A percentile compares a stretch with the other conserved stretches of the same genome.
These are phyloP conservation scores for Pseudomicrostroma phylloplanum DNA, from an alignment of 1,284 basidiomycete species.

Conservation along the genomic window DNA sequence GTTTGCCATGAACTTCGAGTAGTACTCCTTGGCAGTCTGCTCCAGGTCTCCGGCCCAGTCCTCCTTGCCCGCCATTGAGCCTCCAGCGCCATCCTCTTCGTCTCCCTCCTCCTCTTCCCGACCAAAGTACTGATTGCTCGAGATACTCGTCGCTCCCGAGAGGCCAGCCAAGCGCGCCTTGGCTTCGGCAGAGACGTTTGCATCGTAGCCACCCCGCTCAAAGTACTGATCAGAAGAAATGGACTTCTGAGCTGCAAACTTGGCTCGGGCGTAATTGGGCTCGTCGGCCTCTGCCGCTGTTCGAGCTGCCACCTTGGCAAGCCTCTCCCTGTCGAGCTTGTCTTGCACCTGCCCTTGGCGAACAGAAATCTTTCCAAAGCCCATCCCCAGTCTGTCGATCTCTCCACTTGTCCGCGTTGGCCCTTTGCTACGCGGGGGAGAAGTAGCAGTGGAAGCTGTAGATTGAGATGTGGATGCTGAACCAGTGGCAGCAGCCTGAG, in stretches of 20 bases:
- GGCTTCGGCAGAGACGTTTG: conserved; percentile 66
- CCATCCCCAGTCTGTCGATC: conserved; percentile 66
- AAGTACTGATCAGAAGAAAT: conserved; percentile 97
- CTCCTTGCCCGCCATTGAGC: conserved; percentile 18
- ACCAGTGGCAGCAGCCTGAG: conserved; percentile 16
- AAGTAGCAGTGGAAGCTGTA: conserved; percentile 8
- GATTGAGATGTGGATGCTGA: not conserved
- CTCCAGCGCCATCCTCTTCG: conserved; percentile 18
- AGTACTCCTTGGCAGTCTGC: conserved; percentile 44
- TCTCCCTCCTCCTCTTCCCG: conserved; percentile 73
- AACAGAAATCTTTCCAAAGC: conserved; percentile 78
- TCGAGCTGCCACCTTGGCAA: conserved; percentile 9
- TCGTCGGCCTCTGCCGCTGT: conserved; percentile 49
- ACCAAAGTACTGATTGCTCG: conserved; percentile 67
- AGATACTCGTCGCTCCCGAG: conserved; percentile 87
- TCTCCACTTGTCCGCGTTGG: conserved; percentile 52
- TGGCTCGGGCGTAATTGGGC: conserved; percentile 74
- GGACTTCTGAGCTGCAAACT: conserved; percentile 80
- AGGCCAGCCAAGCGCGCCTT: conserved; percentile 76
- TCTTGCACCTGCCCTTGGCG: conserved; percentile 29
- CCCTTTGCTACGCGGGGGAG: conserved; percentile 45
- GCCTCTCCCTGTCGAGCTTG: not conserved
- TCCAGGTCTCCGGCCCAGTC: conserved; percentile 44
- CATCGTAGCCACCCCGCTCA: conserved; percentile 80
- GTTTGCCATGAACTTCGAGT: conserved; percentile 47